These are phyloP conservation scores for Dioszegia crocea DNA, from an alignment of 768 basidiomycete species.

Conservation along the genomic window DNA sequence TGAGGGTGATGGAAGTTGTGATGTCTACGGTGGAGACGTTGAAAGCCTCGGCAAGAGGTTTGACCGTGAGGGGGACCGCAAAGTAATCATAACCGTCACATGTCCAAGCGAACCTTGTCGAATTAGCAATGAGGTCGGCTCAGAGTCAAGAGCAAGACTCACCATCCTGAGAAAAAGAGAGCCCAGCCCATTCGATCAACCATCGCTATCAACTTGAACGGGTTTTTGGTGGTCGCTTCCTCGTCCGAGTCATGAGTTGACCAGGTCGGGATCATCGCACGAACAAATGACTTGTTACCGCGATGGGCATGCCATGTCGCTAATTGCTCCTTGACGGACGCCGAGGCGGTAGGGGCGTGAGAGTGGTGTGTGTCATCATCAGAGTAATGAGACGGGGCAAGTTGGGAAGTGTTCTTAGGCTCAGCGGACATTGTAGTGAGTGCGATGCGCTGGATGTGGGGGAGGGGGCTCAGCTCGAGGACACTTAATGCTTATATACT, in stretches of 20 bases:
- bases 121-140: background rate
- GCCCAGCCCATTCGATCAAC: constrained; percentile 43
- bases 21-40: constrained; percentile 20
- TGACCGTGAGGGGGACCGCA: constrained; percentile 55
- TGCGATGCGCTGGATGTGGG: background rate
- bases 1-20: constrained; percentile 66
- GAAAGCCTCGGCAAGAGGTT: constrained; percentile 42
- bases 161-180: constrained; percentile 41
- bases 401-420: background rate
- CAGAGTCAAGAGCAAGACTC: background rate
- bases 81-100: constrained; percentile 86
- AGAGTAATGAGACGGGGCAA: background rate
- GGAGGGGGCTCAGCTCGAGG: background rate
- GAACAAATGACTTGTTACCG: constrained; percentile 30
- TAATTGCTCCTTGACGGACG: constrained; percentile 22
- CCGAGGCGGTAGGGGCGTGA: background rate
- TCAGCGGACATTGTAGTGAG: background rate
- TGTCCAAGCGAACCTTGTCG: constrained; percentile 74
- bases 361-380: background rate
- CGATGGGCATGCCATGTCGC: constrained; percentile 37
- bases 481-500: too few relatives aligned
- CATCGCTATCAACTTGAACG: constrained; percentile 40
- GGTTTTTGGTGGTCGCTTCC: constrained; percentile 36
- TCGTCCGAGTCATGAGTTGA: constrained; percentile 9
- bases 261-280: constrained; percentile 31